These are phyloP conservation scores for Dioscorea dumetorum DNA, from an alignment of 106 monocot genomes.

Conservation along the genomic window DNA sequence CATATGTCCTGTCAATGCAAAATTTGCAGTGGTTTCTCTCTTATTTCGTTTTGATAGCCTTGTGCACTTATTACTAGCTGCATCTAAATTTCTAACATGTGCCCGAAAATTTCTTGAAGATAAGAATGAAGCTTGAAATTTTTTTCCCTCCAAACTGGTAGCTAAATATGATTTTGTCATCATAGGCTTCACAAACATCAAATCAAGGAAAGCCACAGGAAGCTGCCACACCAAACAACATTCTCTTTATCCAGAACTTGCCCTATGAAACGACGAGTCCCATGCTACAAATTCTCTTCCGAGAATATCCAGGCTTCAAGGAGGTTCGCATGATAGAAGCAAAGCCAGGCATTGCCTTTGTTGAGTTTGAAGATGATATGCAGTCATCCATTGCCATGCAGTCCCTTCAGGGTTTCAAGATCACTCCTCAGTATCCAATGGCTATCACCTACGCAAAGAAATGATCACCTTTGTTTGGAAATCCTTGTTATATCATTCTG, in stretches of 20 bases:
- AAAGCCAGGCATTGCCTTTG: conserved; percentile 93
- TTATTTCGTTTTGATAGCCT: too few relatives aligned
- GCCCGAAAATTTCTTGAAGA: too few relatives aligned
- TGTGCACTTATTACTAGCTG: too few relatives aligned
- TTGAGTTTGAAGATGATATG: conserved; percentile 77
- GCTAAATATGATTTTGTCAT: not conserved
- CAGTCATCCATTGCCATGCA: conserved; percentile 89
- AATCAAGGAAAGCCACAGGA: conserved; percentile 40
- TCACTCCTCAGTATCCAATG: conserved; percentile 92
- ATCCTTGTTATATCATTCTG: too few relatives aligned
- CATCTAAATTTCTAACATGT: too few relatives aligned
- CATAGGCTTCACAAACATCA: conserved; percentile 48
- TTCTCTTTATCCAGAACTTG: conserved; percentile 92
- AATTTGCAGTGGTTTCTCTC: too few relatives aligned
- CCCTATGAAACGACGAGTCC: conserved; percentile 85
- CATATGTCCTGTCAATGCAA: too few relatives aligned
- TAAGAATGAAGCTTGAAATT: not conserved
- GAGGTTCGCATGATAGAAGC: conserved; percentile 93
- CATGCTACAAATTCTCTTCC: conserved; percentile 95
- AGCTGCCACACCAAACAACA: conserved; percentile 69
- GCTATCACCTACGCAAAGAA: conserved; percentile 82
- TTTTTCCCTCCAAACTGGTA: not conserved
- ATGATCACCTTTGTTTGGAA: conserved; percentile 19
- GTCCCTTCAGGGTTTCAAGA: conserved; percentile 89
- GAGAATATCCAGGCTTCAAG: conserved; percentile 88